Evolutionary conservation across 208 protist genomes (phyloP).

Genomic region (Trypanosoma cruzi): DNA sequence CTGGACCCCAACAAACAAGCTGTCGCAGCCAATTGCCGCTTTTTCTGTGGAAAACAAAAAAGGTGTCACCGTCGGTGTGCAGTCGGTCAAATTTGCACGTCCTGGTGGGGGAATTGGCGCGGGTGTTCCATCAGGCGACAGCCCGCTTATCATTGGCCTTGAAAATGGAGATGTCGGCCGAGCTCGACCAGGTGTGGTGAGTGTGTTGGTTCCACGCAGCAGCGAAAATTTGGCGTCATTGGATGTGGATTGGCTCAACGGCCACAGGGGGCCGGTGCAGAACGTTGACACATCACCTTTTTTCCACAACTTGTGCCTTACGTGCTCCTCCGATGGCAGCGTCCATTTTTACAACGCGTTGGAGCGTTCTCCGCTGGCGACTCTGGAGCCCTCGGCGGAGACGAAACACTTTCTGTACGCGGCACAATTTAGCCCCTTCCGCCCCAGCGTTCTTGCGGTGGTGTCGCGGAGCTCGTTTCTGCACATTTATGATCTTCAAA

Average conservation of each 20-base stretch:
- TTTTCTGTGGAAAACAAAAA: constrained; percentile 64
- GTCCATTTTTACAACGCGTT: constrained; percentile 78
- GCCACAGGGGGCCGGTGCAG: constrained; percentile 82
- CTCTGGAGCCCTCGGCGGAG: constrained; percentile 79
- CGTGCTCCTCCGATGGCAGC: constrained; percentile 85
- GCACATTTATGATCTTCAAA: constrained; percentile 89
- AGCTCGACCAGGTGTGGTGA: constrained; percentile 42
- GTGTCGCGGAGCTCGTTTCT: constrained; percentile 80
- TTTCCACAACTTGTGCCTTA: constrained; percentile 87
- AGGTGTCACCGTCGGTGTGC: constrained; percentile 58
- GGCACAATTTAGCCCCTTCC: constrained; percentile 82
- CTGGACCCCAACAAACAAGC: constrained; percentile 76
- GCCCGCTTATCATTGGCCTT: constrained; percentile 70
- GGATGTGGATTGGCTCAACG: constrained; percentile 74
- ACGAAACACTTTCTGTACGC: constrained; percentile 89
- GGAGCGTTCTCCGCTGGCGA: constrained; percentile 67
- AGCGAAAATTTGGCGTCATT: constrained; percentile 35
- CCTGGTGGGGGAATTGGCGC: constrained; percentile 17
- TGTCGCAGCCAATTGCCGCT: constrained; percentile 53
- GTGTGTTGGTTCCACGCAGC: constrained; percentile 5
- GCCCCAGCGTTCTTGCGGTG: constrained; percentile 77
- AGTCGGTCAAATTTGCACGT: constrained; percentile 48
- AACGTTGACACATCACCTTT: constrained; percentile 79
- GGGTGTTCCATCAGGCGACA: constrained; percentile 51
- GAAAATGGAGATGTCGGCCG: constrained; percentile 90